These are phyloP conservation scores for Coix lacrymajobi DNA, from an alignment of 176 grass and related monocot genomes.

Conservation along the genomic window DNA sequence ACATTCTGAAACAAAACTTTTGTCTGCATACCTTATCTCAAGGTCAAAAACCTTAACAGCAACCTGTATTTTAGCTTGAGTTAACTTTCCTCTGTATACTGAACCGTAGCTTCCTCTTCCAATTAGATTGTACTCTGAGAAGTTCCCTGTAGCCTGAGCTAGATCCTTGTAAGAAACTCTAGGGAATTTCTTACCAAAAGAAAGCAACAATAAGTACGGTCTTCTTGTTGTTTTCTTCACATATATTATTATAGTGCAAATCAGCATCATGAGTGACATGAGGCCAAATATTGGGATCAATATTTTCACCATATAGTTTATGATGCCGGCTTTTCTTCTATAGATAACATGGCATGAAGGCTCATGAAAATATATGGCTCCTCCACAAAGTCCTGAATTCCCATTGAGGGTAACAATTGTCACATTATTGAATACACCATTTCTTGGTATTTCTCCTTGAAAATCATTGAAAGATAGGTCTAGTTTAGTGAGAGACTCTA, in stretches of 20 bases:
- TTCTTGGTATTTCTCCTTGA: background rate
- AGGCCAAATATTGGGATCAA: background rate
- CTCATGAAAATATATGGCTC: background rate
- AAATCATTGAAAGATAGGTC: slow-evolving; percentile 26
- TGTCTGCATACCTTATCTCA: background rate
- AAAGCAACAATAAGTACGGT: background rate
- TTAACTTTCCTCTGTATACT: background rate
- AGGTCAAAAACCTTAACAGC: background rate
- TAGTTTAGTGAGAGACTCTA: background rate
- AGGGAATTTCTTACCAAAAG: background rate
- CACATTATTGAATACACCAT: background rate
- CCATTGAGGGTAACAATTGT: background rate
- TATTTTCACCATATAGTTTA: background rate
- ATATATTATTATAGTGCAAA: background rate
- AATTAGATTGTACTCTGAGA: background rate
- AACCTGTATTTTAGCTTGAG: background rate
- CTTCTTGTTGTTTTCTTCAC: background rate
- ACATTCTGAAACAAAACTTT: too few relatives aligned
- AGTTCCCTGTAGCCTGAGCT: background rate
- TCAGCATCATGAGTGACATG: background rate
- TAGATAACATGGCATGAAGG: background rate
- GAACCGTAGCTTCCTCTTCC: background rate
- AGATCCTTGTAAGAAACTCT: background rate
- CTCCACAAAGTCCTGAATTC: slow-evolving; percentile 14
- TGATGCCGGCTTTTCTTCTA: background rate